Evolutionary conservation across 2,329 filamentous ascomycete species (phyloP), one percentile per base, ranked within the genome.

Genomic region (Aciculosporium take): DNA sequence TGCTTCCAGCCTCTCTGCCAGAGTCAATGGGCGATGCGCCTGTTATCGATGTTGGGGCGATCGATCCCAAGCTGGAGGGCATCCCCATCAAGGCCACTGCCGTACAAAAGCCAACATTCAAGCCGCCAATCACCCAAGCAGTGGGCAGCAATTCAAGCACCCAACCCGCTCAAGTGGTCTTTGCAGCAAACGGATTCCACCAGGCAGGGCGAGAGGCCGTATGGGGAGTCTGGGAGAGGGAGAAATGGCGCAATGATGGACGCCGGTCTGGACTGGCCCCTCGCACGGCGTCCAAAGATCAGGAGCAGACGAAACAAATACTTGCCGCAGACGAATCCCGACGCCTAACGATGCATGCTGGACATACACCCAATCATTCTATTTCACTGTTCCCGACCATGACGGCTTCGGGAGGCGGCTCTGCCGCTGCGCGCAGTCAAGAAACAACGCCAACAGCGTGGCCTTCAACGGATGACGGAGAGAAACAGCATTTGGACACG

Each of bases 351-450:
- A 72, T 79, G 67, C 69, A 79, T 53, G 75, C 75, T 17, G 75
- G 75, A 1, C 75, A 79, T 54, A 79, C 75, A 2, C 75, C 75
- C 6, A 77, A 67, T 39, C 74, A 77, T 52, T 75, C 72, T 1
- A 58, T 76, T 9, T 74, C 74, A 4, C 56, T 68, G 2, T 56
- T 74, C 13, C 62, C 64, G 5, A 69, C 67, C 8, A 58, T 64
- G 35, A 58, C 60, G 7, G 63, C 63, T 10, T 67, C 67, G 2
- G 61, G 57, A 9, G 46, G 52, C 21, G 51, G 48, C 40, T 53
- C 56, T 10, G 46, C 53, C 8, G 42, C 48, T 8, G 53, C 47
- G 8, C 51, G 46, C 21, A 59, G 55, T 37, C 53, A 53, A 27
- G 54, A 50, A 5, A 49, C 53, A 21, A 60, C 56, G 4, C 57